Conservation (phyloP, 1,139 yeast genomes). For the Blastobotrys apis region DNA sequence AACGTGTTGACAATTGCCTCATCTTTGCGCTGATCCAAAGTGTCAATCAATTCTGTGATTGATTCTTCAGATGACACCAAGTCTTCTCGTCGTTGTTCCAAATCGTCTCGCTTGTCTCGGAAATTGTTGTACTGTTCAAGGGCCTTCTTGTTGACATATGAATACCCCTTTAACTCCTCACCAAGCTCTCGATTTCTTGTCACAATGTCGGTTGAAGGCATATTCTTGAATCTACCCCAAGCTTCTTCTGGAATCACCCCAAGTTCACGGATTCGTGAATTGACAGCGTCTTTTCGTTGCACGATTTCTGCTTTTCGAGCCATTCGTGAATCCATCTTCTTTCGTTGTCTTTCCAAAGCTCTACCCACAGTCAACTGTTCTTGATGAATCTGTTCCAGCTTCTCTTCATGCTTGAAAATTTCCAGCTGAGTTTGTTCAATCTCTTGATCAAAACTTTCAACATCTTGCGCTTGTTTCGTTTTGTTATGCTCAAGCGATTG, state of each 20-base stretch:
- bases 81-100: slow-evolving; percentile 55
- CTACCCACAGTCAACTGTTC: slow-evolving; percentile 53
- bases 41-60: slow-evolving; percentile 67
- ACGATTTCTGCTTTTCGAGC: slow-evolving; percentile 59
- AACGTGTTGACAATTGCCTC: slow-evolving; percentile 80
- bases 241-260: slow-evolving; percentile 91
- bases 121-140: slow-evolving; percentile 78
- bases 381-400: slow-evolving; percentile 49
- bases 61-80: slow-evolving; percentile 67
- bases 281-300: slow-evolving; percentile 66
- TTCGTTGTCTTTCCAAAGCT: slow-evolving; percentile 59
- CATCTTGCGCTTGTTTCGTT: neutral
- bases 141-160: slow-evolving; percentile 86
- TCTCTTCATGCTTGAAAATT: slow-evolving; percentile 17
- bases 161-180: slow-evolving; percentile 55
- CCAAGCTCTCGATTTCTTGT: slow-evolving; percentile 53
- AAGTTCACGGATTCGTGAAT: slow-evolving; percentile 69
- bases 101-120: slow-evolving; percentile 60
- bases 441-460: slow-evolving; percentile 21
- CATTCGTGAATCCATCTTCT: slow-evolving; percentile 60
- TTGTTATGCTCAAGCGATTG: slow-evolving; percentile 3
- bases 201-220: slow-evolving; percentile 51
- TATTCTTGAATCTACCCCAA: slow-evolving; percentile 46
- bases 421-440: slow-evolving; percentile 22
- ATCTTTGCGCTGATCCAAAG: slow-evolving; percentile 72